Conservation (phyloP, 768 basidiomycete species). For the Auricularia sp. region DNA sequence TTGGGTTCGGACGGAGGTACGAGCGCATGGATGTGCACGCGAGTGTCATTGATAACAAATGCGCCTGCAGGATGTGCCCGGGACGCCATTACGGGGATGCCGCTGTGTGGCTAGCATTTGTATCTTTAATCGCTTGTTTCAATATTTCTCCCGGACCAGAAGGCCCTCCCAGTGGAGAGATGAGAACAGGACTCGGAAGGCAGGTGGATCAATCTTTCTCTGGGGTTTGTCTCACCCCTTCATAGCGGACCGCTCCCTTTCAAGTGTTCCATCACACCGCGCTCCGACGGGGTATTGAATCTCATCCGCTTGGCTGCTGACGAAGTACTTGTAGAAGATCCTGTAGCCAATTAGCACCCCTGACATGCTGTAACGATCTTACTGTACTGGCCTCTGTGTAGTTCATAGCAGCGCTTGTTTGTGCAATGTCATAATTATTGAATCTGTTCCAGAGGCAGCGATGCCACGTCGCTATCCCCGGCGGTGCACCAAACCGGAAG, state of each 20-base stretch:
- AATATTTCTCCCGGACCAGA: not conserved
- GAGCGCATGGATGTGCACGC: not conserved
- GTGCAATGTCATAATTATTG: too few species aligned
- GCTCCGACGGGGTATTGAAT: not conserved
- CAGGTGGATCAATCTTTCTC: not conserved
- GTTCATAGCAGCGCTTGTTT: too few species aligned
- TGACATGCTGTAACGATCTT: too few species aligned
- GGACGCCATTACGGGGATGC: not conserved
- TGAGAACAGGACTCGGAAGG: not conserved
- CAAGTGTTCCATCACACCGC: not conserved
- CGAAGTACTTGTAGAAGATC: not conserved
- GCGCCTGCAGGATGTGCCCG: not conserved
- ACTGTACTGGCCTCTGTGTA: too few species aligned
- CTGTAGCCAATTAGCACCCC: too few species aligned
- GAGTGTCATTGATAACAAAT: not conserved
- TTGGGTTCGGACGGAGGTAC: slow-evolving; percentile 28
- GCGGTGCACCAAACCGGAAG: too few species aligned
- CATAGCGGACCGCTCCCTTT: not conserved
- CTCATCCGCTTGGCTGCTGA: not conserved
- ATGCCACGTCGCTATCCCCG: too few species aligned
- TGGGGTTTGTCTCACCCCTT: not conserved
- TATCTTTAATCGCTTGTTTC: not conserved
- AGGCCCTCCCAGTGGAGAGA: not conserved
- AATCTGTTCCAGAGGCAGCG: too few species aligned
- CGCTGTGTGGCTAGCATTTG: not conserved